Conservation (phyloP, 2,329 filamentous ascomycete genomes). For the Dactylellina cionopaga region DNA sequence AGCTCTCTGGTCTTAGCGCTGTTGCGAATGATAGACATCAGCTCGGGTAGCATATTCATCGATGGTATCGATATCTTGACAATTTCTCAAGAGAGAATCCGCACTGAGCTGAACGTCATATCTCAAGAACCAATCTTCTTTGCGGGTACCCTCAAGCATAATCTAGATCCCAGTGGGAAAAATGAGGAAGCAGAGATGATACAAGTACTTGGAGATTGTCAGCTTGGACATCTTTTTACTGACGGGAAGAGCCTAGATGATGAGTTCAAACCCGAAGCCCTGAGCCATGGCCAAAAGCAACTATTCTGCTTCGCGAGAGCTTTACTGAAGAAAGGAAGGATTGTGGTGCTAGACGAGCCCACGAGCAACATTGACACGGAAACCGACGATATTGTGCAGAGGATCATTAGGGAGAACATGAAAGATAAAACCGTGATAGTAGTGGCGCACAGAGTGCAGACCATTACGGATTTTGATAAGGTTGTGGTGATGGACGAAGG, state of each 20-base stretch:
- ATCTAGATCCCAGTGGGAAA: slow-evolving; percentile 63
- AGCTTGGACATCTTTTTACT: slow-evolving; percentile 62
- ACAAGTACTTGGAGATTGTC: slow-evolving; percentile 63
- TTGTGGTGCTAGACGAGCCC: slow-evolving; percentile 65
- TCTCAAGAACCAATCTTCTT: slow-evolving; percentile 68
- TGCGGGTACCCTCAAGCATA: slow-evolving; percentile 64
- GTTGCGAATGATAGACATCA: slow-evolving; percentile 65
- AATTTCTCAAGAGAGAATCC: slow-evolving; percentile 63
- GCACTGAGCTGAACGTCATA: slow-evolving; percentile 63
- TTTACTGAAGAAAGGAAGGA: slow-evolving; percentile 61
- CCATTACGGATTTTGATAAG: slow-evolving; percentile 67
- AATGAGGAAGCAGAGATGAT: slow-evolving; percentile 62
- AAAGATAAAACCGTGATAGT: slow-evolving; percentile 66
- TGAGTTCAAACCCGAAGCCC: slow-evolving; percentile 58
- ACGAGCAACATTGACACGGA: slow-evolving; percentile 66
- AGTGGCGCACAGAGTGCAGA: slow-evolving; percentile 64
- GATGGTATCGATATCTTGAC: slow-evolving; percentile 64
- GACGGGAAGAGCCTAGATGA: slow-evolving; percentile 61
- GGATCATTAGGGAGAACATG: slow-evolving; percentile 65
- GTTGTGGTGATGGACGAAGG: slow-evolving; percentile 67
- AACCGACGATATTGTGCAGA: slow-evolving; percentile 70
- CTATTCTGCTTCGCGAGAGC: slow-evolving; percentile 65
- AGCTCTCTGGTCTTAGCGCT: slow-evolving; percentile 65
- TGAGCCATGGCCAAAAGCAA: slow-evolving; percentile 66
- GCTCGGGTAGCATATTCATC: slow-evolving; percentile 62